These are phyloP conservation scores for Saccharomycopsis sp. DNA, from an alignment of 805 yeast genomes.

Conservation along the genomic window DNA sequence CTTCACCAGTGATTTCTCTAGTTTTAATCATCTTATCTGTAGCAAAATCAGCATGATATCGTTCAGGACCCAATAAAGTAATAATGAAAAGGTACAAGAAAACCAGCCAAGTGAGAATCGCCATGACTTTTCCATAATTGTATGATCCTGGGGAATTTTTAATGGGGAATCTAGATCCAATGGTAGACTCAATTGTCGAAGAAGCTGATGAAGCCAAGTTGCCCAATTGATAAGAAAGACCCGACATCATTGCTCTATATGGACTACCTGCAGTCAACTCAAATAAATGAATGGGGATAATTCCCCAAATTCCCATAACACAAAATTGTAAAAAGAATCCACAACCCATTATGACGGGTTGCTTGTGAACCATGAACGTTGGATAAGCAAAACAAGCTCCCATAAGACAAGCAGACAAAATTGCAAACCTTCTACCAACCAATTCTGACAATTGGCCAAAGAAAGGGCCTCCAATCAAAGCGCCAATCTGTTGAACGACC, in stretches of 20 bases:
- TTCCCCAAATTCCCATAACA: constrained; percentile 70
- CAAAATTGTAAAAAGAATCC: constrained; percentile 55
- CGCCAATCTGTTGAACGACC: constrained; percentile 53
- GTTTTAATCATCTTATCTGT: background rate
- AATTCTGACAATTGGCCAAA: constrained; percentile 51
- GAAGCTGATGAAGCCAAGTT: constrained; percentile 61
- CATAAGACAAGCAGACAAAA: constrained; percentile 42
- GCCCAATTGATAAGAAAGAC: constrained; percentile 62
- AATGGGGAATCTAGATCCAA: constrained; percentile 50
- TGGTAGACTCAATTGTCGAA: constrained; percentile 59
- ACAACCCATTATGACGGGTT: constrained; percentile 47
- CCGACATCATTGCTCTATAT: constrained; percentile 55
- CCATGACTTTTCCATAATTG: constrained; percentile 57
- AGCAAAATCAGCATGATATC: background rate
- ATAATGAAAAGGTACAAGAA: constrained; percentile 45
- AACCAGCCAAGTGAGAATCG: constrained; percentile 60
- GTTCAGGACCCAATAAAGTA: constrained; percentile 53
- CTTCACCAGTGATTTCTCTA: background rate
- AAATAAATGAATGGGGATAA: constrained; percentile 52
- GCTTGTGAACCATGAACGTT: constrained; percentile 45
- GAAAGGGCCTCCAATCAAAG: constrained; percentile 47
- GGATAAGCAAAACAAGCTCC: constrained; percentile 63
- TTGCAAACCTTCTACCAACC: constrained; percentile 48
- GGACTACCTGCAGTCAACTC: constrained; percentile 56
- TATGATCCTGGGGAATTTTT: constrained; percentile 29